Evolutionary conservation across 495 filamentous ascomycete species (phyloP).

Genomic region (Xylaria sp.): DNA sequence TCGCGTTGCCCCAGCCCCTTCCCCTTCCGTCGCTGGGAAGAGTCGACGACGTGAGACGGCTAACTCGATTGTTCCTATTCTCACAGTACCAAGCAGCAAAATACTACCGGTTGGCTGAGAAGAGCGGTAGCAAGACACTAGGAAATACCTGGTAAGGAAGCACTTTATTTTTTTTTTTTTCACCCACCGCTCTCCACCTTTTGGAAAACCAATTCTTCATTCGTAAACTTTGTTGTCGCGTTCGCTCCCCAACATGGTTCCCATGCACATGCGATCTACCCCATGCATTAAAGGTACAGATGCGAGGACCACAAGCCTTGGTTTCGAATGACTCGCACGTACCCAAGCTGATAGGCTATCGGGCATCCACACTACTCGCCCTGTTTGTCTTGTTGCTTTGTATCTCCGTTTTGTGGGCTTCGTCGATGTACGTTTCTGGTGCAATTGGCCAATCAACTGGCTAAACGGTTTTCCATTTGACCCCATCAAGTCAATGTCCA

Average conservation of each 20-base stretch:
- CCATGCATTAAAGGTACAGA: slow-evolving; percentile 24
- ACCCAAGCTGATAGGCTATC: slow-evolving; percentile 20
- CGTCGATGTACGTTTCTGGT: slow-evolving; percentile 21
- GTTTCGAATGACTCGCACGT: slow-evolving; percentile 28
- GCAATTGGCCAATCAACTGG: slow-evolving; percentile 26
- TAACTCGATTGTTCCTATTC: slow-evolving; percentile 43
- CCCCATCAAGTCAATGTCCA: slow-evolving; percentile 23
- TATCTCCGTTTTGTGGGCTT: slow-evolving; percentile 23
- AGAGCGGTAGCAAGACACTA: slow-evolving; percentile 84
- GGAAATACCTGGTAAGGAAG: slow-evolving; percentile 92
- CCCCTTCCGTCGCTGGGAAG: background rate
- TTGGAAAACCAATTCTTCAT: slow-evolving; percentile 13
- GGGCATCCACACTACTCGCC: slow-evolving; percentile 24
- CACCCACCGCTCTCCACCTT: slow-evolving; percentile 15
- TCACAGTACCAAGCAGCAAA: slow-evolving; percentile 82
- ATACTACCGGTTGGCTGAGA: slow-evolving; percentile 92
- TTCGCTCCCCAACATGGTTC: slow-evolving; percentile 24
- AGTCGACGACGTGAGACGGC: slow-evolving; percentile 38
- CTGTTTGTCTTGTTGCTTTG: slow-evolving; percentile 7
- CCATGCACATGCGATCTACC: slow-evolving; percentile 29
- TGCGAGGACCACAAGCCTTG: slow-evolving; percentile 22
- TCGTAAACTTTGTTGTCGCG: slow-evolving; percentile 22
- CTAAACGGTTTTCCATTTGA: slow-evolving; percentile 28
- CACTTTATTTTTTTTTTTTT: slow-evolving; percentile 26
- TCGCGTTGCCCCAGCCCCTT: slow-evolving; percentile 26